Conservation (phyloP, 2,329 filamentous ascomycete species). For the Corinectria fuckeliana region DNA sequence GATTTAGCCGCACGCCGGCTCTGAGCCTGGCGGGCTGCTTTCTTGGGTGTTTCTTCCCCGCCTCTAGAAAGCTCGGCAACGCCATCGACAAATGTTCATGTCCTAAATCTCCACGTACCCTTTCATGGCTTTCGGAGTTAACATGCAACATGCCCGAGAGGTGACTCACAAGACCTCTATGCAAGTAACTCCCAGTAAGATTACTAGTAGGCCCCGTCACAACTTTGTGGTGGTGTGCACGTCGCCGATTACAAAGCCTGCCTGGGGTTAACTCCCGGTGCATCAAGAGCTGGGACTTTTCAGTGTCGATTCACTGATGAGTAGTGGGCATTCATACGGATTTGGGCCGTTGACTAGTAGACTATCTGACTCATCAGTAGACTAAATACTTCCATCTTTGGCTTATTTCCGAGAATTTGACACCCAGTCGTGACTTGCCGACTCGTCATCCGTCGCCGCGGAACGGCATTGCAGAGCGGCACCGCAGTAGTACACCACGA, state of each 20-base stretch:
- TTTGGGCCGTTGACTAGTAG: not conserved
- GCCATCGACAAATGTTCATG: not conserved
- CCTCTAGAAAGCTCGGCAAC: not conserved
- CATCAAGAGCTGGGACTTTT: not conserved
- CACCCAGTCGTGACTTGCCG: not conserved
- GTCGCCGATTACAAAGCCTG: not conserved
- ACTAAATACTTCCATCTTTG: not conserved
- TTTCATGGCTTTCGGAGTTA: not conserved
- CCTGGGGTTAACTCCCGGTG: not conserved
- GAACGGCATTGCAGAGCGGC: not conserved
- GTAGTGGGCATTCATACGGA: too few species aligned
- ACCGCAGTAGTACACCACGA: not conserved
- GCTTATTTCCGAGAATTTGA: not conserved
- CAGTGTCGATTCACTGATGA: too few species aligned
- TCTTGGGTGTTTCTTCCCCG: not conserved
- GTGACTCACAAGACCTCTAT: conserved; percentile 7
- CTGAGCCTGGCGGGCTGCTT: not conserved
- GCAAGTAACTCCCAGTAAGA: too few species aligned
- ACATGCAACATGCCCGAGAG: not conserved
- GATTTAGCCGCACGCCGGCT: conserved; percentile 30
- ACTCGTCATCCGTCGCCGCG: not conserved
- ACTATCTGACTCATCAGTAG: not conserved
- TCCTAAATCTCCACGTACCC: not conserved
- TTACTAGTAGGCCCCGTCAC: too few species aligned
- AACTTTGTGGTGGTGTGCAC: not conserved